A percentile compares a stretch with the other conserved stretches of the same genome.
Conservation (phyloP, 176 grass and related monocot species). For the Oryza nivara region DNA sequence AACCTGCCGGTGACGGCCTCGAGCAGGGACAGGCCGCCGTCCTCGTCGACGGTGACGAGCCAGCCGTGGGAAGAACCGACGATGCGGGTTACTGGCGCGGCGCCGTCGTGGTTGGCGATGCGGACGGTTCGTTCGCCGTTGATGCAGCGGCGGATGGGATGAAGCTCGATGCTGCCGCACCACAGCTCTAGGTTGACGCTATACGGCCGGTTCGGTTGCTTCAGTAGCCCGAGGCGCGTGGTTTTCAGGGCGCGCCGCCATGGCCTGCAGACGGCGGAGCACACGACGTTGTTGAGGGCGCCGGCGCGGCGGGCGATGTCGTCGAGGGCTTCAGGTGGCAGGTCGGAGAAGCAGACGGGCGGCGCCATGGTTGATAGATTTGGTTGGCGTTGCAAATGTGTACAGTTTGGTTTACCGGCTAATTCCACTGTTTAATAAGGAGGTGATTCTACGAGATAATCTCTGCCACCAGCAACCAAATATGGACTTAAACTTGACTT, state of each 20-base stretch:
- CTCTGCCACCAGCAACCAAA: not conserved
- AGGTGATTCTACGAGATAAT: not conserved
- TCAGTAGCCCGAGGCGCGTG: not conserved
- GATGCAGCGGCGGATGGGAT: no score
- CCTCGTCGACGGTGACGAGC: not conserved
- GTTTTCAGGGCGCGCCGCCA: not conserved
- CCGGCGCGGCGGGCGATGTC: not conserved
- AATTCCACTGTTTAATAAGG: not conserved
- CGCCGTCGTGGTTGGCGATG: no score
- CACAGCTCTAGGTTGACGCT: not conserved
- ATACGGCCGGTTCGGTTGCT: not conserved
- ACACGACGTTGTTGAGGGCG: not conserved
- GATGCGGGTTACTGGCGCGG: not conserved
- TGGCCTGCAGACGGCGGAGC: slow-evolving; percentile 22
- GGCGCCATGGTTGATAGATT: not conserved
- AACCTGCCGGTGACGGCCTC: slow-evolving; percentile 2
- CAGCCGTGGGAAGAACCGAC: slow-evolving; percentile 13
- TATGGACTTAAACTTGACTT: not conserved
- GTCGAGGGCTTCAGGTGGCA: not conserved
- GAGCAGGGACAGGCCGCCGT: not conserved
- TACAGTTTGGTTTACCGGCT: not conserved
- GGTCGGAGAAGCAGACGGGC: slow-evolving; percentile 7
- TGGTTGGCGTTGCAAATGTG: not conserved
- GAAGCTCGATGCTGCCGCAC: no score
- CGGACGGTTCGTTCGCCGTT: no score